Evolutionary conservation across 495 filamentous ascomycete genomes (phyloP), one percentile per base, ranked within the genome.

Genomic region (Podospora comata): DNA sequence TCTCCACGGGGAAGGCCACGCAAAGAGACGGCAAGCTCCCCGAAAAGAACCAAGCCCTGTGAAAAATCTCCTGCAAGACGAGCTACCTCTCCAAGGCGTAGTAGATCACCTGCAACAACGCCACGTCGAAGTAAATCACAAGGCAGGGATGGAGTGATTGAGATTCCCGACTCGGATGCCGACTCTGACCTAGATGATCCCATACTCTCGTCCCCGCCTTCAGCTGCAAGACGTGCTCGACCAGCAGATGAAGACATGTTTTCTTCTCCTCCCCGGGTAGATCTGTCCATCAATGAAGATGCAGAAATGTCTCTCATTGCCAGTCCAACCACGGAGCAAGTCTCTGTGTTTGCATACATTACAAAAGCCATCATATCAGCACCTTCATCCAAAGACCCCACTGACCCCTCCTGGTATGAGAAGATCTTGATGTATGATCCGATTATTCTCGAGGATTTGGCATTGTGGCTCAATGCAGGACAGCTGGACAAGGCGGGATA

Each of bases 351-450:
- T 71, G 71, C 71, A 7, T 82, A 84, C 68, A 92, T 97, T 65
- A 92, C 89, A 2, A 80, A 82, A 54, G 88, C 90, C 6, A 82
- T 97, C 55, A 85, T 74, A 6, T 77, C 75, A 7, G 80, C 78
- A 68, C 83, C 81, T 32, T 85, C 72, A 66, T 86, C 82, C 18
- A 84, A 75, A 56, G 80, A 85, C 73, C 81, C 78, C 5, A 66
- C 67, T 28, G 76, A 79, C 39, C 88, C 86, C 13, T 91, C 84
- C 6, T 97, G 92, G 90, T 82, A 96, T 65, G 90, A 97, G 80
- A 94, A 93, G 77, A 97, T 99, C 60, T 83, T 98, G 19, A 88
- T 97, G 79, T 98, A 94, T 75, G 94, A 98, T 70, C 93, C 96
- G 0, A 90, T 99, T 54, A 83, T 95, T 0, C 75, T 97, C 1